Evolutionary conservation across 257 asterid genomes (phyloP), one percentile per base, ranked within the genome.

Genomic region (Asclepias syriaca): DNA sequence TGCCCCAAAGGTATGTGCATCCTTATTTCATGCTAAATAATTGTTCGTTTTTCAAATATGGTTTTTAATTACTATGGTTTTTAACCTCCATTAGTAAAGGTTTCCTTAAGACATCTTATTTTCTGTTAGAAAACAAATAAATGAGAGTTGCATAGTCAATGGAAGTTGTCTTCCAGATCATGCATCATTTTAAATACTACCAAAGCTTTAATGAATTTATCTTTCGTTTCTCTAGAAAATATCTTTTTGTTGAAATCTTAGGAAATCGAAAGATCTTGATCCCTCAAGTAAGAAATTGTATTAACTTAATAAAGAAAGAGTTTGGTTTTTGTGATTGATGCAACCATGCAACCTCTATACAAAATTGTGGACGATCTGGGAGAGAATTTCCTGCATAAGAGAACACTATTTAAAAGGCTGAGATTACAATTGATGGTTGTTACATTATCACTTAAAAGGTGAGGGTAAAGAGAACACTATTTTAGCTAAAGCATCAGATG

Each of bases 1-100:
- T 82, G 96, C 99, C 72, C 99, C 99, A 27, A 87, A 95, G 97
- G 99, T 94, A 88, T 83, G 92, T 72, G 9, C 34, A 37, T 29
- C 49, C 22, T 4, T 21, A 46, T 70, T 53, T 37, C 24, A 8
- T 65, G 65, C 29, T 14, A 16, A 21, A 21, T 9, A 48, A 13
- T 58, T 45, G 15, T 46, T 67, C n/a, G 45, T 27, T 66, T 45
- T 43, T 49, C 43, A 29, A 29, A 29, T 29, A 29, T 29, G 34
- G 27, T 0, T 24, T 24, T 24, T 24, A 24, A 24, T 24, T 24
- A 0, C 27, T 24, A 24, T 24, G 27, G 27, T 59, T 24, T 27
- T 59, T 57, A 9, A 29, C 18, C 22, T 12, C 12, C 27, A 21
- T 24, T 24, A 8, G 64, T 57, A 57, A 24, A 57, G 37, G 64